These are phyloP conservation scores for Micromonas pusilla DNA, from an alignment of 139 green algal genomes.

Conservation along the genomic window DNA sequence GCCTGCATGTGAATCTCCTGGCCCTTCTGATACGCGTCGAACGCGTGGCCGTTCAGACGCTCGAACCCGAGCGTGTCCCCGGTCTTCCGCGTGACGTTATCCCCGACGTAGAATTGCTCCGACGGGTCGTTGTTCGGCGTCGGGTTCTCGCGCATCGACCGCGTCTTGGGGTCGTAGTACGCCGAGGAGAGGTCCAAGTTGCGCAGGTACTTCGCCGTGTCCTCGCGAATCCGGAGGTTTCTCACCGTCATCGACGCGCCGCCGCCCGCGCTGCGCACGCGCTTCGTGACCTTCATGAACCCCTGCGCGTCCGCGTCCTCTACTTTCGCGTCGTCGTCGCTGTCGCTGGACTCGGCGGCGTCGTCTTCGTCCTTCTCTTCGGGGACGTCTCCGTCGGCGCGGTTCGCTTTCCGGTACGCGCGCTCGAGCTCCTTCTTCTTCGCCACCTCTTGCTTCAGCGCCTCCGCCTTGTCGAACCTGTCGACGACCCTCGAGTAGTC, in stretches of 20 bases:
- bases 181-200: conserved; percentile 92
- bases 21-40: conserved; percentile 72
- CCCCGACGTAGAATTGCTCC: conserved; percentile 56
- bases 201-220: conserved; percentile 98
- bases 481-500: conserved; percentile 56
- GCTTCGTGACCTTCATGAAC: conserved; percentile 93
- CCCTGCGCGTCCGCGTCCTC: conserved; percentile 71
- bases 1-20: conserved; percentile 78
- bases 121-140: conserved; percentile 51
- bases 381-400: background rate
- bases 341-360: background rate
- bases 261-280: conserved; percentile 81
- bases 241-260: conserved; percentile 58
- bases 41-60: conserved; percentile 74
- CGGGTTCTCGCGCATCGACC: conserved; percentile 91
- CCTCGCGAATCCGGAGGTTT: conserved; percentile 98
- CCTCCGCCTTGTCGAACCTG: conserved; percentile 63
- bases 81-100: conserved; percentile 83
- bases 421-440: conserved; percentile 35
- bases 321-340: conserved; percentile 84
- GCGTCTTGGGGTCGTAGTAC: conserved; percentile 97
- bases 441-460: conserved; percentile 49
- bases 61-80: conserved; percentile 74
- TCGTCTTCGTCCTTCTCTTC: background rate
- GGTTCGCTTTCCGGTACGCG: conserved; percentile 9